Percentiles rank a stretch among this genome's conserved stretches.
phyloP scores from a whole-genome alignment of 495 filamentous ascomycete genomes.

The Immersiella caudata region DNA sequence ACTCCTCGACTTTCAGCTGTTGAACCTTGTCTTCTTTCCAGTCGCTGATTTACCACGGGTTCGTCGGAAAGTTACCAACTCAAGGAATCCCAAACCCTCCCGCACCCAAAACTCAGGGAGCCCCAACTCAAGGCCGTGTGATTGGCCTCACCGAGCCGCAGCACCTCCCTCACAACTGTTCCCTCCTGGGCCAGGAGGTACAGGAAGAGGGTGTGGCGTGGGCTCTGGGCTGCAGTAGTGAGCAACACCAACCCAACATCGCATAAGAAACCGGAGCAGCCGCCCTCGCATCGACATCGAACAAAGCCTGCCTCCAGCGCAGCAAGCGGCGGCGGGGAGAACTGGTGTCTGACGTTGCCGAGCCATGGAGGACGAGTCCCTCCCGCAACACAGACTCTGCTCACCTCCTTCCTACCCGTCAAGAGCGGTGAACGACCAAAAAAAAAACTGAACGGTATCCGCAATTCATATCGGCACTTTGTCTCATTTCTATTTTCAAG shows the following conservation, averaged over 20 bases:
- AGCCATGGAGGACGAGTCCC: slow-evolving; percentile 4
- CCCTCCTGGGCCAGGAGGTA: slow-evolving; percentile 6
- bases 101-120: background rate
- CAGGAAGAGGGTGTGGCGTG: background rate
- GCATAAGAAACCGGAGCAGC: slow-evolving; percentile 1
- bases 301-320: background rate
- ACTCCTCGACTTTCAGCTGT: slow-evolving; percentile 1
- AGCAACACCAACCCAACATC: slow-evolving; percentile 7
- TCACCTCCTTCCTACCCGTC: slow-evolving; percentile 20
- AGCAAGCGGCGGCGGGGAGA: background rate
- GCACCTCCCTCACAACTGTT: slow-evolving; percentile 3
- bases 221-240: slow-evolving; percentile 18
- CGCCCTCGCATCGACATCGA: slow-evolving; percentile 1
- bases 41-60: too few relatives aligned
- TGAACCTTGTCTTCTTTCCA: too few relatives aligned
- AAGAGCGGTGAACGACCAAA: slow-evolving; percentile 33
- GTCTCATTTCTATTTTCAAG: background rate
- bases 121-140: background rate
- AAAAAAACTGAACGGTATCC: background rate
- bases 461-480: slow-evolving; percentile 17
- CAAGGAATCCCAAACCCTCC: background rate
- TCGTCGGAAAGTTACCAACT: too few relatives aligned
- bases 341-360: slow-evolving; percentile 12
- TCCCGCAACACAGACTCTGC: slow-evolving; percentile 31
- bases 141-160: slow-evolving; percentile 5